phyloP scores from a whole-genome alignment of 202 grass and related monocot species.

The Schoenoplectus triqueter region DNA sequence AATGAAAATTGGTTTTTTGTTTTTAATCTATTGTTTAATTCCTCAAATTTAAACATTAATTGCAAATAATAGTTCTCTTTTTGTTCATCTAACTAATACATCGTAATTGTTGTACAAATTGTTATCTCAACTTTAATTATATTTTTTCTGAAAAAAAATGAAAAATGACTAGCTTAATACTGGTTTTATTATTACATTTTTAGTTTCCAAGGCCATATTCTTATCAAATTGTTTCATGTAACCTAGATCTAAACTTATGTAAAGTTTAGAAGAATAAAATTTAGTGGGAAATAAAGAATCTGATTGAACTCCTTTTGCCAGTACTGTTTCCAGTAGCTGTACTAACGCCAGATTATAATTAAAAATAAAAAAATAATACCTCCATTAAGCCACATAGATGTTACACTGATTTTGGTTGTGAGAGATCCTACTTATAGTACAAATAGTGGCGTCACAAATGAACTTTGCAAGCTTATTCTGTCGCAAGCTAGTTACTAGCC shows the following conservation, averaged over 20 bases:
- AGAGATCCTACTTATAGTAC: background rate
- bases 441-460: background rate
- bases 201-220: background rate
- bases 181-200: background rate
- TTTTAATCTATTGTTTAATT: too few relatives aligned
- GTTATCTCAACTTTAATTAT: background rate
- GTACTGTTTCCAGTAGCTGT: too few relatives aligned
- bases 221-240: too few relatives aligned
- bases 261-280: background rate
- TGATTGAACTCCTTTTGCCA: too few relatives aligned
- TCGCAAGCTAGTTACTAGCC: background rate
- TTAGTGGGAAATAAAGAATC: too few relatives aligned
- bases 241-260: background rate
- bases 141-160: background rate
- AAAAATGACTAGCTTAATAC: background rate
- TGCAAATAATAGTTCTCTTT: too few relatives aligned
- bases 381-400: background rate
- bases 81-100: too few relatives aligned
- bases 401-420: background rate
- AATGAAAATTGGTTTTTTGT: too few relatives aligned
- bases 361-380: background rate
- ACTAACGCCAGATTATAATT: background rate
- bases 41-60: too few relatives aligned
- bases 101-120: too few relatives aligned
- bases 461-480: slow-evolving; percentile 32